A percentile compares a stretch with the other conserved stretches of the same genome.
These are phyloP conservation scores for Abortiporus biennis DNA, from an alignment of 1,284 basidiomycete genomes.

Conservation along the genomic window DNA sequence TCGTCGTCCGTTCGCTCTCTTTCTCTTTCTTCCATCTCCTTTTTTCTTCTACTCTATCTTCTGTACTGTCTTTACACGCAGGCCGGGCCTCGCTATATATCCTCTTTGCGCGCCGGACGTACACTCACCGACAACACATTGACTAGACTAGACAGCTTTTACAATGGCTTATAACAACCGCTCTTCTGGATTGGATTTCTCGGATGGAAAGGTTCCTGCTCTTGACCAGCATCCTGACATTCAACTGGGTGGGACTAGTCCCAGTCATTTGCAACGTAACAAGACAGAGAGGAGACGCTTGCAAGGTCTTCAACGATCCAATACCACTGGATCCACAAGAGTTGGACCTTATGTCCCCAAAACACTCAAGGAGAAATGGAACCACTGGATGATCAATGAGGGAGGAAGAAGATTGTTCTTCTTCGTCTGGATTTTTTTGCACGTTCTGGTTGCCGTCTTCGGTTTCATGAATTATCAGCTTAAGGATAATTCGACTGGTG, in stretches of 20 bases:
- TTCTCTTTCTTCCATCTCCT: slow-evolving; percentile 19
- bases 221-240: slow-evolving; percentile 53
- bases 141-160: slow-evolving; percentile 9
- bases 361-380: slow-evolving; percentile 40
- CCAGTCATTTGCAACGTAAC: slow-evolving; percentile 61
- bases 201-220: slow-evolving; percentile 47
- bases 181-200: slow-evolving; percentile 67
- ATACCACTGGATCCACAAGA: slow-evolving; percentile 29
- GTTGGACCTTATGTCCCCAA: slow-evolving; percentile 28
- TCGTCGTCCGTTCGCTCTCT: slow-evolving; percentile 14
- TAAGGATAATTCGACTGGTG: slow-evolving; percentile 69
- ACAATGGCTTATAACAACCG: slow-evolving; percentile 32
- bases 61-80: slow-evolving; percentile 29
- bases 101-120: slow-evolving; percentile 26
- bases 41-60: slow-evolving; percentile 23
- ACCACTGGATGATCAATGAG: slow-evolving; percentile 89
- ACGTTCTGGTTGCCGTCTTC: slow-evolving; percentile 66
- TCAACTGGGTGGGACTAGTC: slow-evolving; percentile 27
- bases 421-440: slow-evolving; percentile 69
- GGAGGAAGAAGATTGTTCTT: slow-evolving; percentile 76
- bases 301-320: slow-evolving; percentile 69
- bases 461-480: slow-evolving; percentile 73
- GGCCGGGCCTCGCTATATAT: slow-evolving; percentile 39
- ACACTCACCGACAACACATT: too few relatives aligned
- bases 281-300: slow-evolving; percentile 72